A percentile compares a stretch with the other conserved stretches of the same genome.
phyloP scores from a whole-genome alignment of 2,329 filamentous ascomycete genomes.

The Lizonia empirigonia region DNA sequence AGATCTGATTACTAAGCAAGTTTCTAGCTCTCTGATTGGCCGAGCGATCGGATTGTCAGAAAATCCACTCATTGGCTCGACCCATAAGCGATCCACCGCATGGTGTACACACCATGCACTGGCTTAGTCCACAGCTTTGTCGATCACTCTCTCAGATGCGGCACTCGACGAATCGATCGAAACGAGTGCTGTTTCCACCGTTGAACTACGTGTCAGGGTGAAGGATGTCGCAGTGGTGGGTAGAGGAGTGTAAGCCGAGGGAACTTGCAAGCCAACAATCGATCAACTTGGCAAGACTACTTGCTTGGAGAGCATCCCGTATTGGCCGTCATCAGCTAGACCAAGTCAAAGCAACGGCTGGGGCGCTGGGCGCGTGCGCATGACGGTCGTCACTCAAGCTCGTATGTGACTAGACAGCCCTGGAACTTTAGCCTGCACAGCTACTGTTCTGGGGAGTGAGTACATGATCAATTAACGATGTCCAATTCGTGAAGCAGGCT shows the following conservation, averaged over 20 bases:
- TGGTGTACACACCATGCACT: too few relatives aligned
- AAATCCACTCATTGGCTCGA: too few relatives aligned
- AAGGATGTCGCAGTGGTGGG: background rate
- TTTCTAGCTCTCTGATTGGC: too few relatives aligned
- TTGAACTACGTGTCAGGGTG: background rate
- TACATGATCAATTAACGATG: background rate
- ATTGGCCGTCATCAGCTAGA: background rate
- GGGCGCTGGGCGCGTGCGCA: conserved; percentile 36
- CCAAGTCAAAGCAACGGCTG: conserved; percentile 30
- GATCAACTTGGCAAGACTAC: background rate
- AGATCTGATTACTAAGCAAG: too few relatives aligned
- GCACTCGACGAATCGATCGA: background rate
- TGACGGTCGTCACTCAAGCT: conserved; percentile 22
- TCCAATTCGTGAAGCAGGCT: background rate
- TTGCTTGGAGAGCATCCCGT: background rate
- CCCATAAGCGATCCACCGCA: too few relatives aligned
- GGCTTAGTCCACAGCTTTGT: too few relatives aligned
- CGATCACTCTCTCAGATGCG: too few relatives aligned
- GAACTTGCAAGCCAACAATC: background rate
- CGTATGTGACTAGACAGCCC: conserved; percentile 18
- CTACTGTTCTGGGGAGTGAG: conserved; percentile 27
- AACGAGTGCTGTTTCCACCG: background rate
- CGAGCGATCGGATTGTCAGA: too few relatives aligned
- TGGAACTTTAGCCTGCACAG: conserved; percentile 41
- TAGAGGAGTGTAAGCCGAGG: background rate